phyloP scores from a whole-genome alignment of 495 filamentous ascomycete species.

The Cercophora newfieldiana region DNA sequence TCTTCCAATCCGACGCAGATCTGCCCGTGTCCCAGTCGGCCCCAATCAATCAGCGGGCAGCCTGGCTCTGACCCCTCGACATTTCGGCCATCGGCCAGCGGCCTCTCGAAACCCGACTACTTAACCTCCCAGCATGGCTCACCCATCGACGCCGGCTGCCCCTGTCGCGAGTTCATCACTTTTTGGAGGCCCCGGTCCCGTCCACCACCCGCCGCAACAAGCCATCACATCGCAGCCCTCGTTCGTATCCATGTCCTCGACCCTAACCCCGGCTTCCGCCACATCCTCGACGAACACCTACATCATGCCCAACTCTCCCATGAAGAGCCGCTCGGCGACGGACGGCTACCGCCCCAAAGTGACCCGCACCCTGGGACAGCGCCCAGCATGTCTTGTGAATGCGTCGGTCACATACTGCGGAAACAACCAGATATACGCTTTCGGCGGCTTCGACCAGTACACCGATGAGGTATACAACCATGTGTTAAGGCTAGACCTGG shows the following conservation, averaged over 20 bases:
- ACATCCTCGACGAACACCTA: constrained; percentile 73
- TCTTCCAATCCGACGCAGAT: not conserved
- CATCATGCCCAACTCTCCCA: constrained; percentile 79
- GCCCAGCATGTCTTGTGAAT: constrained; percentile 93
- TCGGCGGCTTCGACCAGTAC: constrained; percentile 98
- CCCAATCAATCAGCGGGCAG: not conserved
- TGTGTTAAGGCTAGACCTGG: constrained; percentile 82
- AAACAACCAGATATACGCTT: constrained; percentile 94
- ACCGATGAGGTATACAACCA: constrained; percentile 99
- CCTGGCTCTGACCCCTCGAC: not conserved
- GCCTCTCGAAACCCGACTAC: not conserved
- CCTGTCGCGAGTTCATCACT: constrained; percentile 27
- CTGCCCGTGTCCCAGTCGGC: not conserved
- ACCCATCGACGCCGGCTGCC: constrained; percentile 32
- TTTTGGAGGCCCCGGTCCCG: constrained; percentile 33
- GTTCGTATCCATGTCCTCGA: constrained; percentile 28
- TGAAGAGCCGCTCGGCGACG: constrained; percentile 58
- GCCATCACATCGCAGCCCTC: constrained; percentile 20
- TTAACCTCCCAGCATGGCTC: constrained; percentile 28
- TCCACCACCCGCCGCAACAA: not conserved
- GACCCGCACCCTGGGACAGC: constrained; percentile 76
- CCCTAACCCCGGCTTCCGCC: constrained; percentile 49
- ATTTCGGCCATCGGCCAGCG: not conserved
- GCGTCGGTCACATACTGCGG: constrained; percentile 96
- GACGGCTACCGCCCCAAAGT: constrained; percentile 80